These are phyloP conservation scores for Ammopiptanthus mongolicus DNA, from an alignment of 306 rosid genomes.

Conservation along the genomic window DNA sequence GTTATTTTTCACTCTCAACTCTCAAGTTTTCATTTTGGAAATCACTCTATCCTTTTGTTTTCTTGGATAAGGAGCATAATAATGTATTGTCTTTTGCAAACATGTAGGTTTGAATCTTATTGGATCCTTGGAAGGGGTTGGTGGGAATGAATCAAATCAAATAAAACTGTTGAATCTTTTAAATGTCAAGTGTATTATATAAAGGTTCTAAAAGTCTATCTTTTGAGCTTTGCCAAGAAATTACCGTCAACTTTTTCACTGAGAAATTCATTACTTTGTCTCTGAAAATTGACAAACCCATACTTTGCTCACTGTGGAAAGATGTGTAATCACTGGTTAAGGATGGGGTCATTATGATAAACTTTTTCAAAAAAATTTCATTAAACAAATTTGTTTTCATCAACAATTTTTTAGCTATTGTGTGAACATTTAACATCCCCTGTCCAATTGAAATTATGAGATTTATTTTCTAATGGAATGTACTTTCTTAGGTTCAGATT, in stretches of 20 bases:
- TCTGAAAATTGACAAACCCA: slow-evolving; percentile 1
- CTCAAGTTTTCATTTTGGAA: background rate
- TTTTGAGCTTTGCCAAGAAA: slow-evolving; percentile 2
- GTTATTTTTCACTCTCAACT: background rate
- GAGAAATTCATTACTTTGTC: slow-evolving; percentile 8
- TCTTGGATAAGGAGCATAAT: slow-evolving; percentile 1
- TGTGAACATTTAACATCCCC: background rate
- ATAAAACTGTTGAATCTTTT: background rate
- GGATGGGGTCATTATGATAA: slow-evolving; percentile 2
- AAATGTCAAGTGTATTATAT: background rate
- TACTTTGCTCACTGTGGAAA: slow-evolving; percentile 17
- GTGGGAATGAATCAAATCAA: background rate
- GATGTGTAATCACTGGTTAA: background rate
- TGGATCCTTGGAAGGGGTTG: background rate
- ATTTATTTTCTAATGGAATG: slow-evolving; percentile 10
- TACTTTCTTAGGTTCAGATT: slow-evolving; percentile 47
- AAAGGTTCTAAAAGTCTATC: slow-evolving; percentile 11
- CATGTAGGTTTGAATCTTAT: background rate
- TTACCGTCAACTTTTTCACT: background rate
- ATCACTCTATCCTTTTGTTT: slow-evolving; percentile 8
- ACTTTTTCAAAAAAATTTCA: background rate
- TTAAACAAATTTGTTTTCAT: background rate
- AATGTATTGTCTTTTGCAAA: slow-evolving; percentile 6
- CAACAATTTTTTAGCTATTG: background rate
- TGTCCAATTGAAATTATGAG: background rate